phyloP scores from a whole-genome alignment of 352 stramenopile genomes.

The Globisporangium viniferum region DNA sequence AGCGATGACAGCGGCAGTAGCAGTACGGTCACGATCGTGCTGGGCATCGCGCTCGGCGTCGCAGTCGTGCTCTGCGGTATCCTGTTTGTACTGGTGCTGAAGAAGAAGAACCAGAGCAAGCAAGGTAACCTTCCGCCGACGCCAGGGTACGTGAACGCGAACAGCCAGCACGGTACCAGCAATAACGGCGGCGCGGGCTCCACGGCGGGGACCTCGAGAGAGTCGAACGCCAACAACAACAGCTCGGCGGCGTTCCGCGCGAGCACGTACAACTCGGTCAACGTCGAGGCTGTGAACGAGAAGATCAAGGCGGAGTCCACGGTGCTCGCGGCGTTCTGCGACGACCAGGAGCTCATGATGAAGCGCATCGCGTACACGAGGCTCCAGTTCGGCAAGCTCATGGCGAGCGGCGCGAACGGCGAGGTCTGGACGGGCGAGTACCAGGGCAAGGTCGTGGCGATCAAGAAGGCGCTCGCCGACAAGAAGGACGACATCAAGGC shows the following conservation, averaged over 20 bases:
- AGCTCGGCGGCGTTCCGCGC: neutral
- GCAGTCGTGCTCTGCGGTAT: slow-evolving; percentile 14
- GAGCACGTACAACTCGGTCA: neutral
- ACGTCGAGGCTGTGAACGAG: neutral
- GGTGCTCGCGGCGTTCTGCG: neutral
- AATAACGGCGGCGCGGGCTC: neutral
- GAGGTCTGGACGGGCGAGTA: neutral
- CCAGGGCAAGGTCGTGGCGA: neutral
- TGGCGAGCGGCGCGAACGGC: neutral
- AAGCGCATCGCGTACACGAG: neutral
- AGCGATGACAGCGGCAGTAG: neutral
- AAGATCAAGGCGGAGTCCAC: neutral
- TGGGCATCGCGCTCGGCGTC: slow-evolving; percentile 21
- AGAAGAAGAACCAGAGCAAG: slow-evolving; percentile 21
- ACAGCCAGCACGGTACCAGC: slow-evolving; percentile 15
- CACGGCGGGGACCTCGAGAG: neutral
- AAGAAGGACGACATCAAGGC: neutral
- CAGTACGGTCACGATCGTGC: slow-evolving; percentile 21
- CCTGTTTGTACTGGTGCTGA: slow-evolving; percentile 13
- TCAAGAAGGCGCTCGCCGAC: neutral
- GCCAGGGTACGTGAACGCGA: neutral
- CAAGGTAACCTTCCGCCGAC: slow-evolving; percentile 24
- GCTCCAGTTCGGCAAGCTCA: neutral
- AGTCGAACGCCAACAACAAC: neutral
- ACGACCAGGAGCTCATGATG: neutral